phyloP scores from a whole-genome alignment of 768 basidiomycete species.

The Agrocybe pediades region DNA sequence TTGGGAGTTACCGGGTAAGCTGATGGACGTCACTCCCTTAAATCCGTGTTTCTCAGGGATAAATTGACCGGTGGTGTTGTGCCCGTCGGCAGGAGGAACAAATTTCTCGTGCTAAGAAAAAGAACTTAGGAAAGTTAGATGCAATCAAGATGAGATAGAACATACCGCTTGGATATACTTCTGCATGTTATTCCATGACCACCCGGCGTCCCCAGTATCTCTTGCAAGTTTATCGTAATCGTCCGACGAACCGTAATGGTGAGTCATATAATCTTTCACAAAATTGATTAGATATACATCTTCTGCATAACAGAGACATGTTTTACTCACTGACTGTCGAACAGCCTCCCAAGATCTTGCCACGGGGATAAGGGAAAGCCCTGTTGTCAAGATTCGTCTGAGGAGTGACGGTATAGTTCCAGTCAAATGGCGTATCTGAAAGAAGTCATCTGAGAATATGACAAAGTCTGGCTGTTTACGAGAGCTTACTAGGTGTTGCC shows the following conservation, averaged over 20 bases:
- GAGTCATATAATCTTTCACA: constrained; percentile 22
- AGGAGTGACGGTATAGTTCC: constrained; percentile 28
- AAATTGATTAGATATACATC: background rate
- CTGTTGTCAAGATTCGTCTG: constrained; percentile 25
- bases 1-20: constrained; percentile 24
- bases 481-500: constrained; percentile 18
- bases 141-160: background rate
- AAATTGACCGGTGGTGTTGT: constrained; percentile 31
- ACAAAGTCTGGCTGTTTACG: too few species aligned
- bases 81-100: constrained; percentile 28
- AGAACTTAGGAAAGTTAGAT: background rate
- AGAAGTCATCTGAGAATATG: too few species aligned
- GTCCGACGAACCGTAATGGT: constrained; percentile 30
- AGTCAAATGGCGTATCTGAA: constrained; percentile 21
- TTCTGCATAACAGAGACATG: background rate
- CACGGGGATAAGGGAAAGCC: constrained; percentile 23
- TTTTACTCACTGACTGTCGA: constrained; percentile 29
- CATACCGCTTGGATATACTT: constrained; percentile 26
- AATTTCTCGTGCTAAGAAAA: constrained; percentile 30
- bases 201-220: constrained; percentile 45
- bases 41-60: constrained; percentile 29
- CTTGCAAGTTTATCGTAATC: constrained; percentile 57
- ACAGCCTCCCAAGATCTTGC: constrained; percentile 28
- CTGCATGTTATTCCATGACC: constrained; percentile 36
- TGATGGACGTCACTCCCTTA: constrained; percentile 24